Base-by-base conservation (phyloP, 371 early-diverging fungal genomes). In the Choanephora cucurbitarum region DNA sequence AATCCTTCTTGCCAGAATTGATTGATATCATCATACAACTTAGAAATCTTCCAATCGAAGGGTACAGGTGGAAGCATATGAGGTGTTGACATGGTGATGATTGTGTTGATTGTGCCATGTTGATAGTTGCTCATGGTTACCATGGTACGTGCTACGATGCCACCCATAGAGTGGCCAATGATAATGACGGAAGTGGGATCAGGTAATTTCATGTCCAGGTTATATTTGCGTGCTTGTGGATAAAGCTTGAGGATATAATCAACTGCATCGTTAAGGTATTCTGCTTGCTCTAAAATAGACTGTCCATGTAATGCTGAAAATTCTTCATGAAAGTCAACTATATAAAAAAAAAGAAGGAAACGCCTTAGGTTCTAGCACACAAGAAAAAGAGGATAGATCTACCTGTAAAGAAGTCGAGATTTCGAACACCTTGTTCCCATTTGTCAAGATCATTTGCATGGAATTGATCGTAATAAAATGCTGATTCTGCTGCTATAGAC, bases 81-180 rank as follows among this genome's bases (percentile, higher is more conserved):
- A 7, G 98, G 97, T 2, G 96, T 92, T 0, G 97, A 88, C 42
- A 95, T 69, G 0, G 98, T 98, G 48, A 96, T 66, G 52, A 98
- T 85, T 5, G 92, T 87, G 53, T 88, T 85, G 46, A 97, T 87
- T 0, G 90, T 81, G 2, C 90, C 90, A 2, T 83, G 80, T 5
- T 77, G 72, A 63, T 91, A 91, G 60, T 86, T 91, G n/a, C 70
- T 61, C 66, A 92, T 72, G 1, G 85, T 85, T 51, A 94, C 81
- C 60, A 91, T 79, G 6, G 89, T 81, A 11, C 97, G 76, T 13
- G 95, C 95, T 1, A 97, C 97, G 15, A 96, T 81, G 22, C 98
- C 98, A 15, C 98, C 98, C 97, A 98, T 97, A 14, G 95, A 95
- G 61, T 97, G 98, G 3, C 93, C 97, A 33, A 98, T 72, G 17